These are phyloP conservation scores for Hamigera avellanea DNA, from an alignment of 495 filamentous ascomycete genomes.

Conservation along the genomic window DNA sequence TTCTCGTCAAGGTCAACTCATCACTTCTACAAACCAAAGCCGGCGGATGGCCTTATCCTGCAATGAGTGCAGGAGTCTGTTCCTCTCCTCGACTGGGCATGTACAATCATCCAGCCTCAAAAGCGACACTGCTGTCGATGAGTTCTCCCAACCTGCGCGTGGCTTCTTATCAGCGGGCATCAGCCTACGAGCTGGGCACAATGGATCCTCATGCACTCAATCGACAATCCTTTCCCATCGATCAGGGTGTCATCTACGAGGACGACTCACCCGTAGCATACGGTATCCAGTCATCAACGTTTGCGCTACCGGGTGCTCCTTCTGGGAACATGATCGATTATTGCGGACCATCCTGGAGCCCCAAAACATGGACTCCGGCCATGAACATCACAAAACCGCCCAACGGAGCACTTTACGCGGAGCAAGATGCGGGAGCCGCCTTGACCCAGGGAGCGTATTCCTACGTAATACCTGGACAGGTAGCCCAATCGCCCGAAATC, in stretches of 20 bases:
- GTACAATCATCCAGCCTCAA: constrained; percentile 12
- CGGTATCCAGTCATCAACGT: constrained; percentile 14
- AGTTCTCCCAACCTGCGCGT: constrained; percentile 10
- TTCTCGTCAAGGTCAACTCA: constrained; percentile 12
- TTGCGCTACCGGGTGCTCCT: constrained; percentile 17
- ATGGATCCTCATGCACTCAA: constrained; percentile 11
- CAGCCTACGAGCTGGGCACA: constrained; percentile 17
- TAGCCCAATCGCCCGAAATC: constrained; percentile 10
- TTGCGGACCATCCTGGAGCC: constrained; percentile 10
- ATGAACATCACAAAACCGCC: constrained; percentile 9
- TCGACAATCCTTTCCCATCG: constrained; percentile 11
- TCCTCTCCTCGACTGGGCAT: constrained; percentile 11
- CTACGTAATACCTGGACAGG: constrained; percentile 20
- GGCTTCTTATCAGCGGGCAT: constrained; percentile 10
- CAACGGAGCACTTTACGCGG: constrained; percentile 17
- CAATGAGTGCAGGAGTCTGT: constrained; percentile 7
- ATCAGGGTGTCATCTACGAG: constrained; percentile 18
- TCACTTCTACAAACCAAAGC: constrained; percentile 13
- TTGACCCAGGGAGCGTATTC: constrained; percentile 16
- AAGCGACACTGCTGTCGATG: constrained; percentile 7
- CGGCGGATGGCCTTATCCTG: constrained; percentile 20
- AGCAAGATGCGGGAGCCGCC: constrained; percentile 11
- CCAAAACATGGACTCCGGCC: constrained; percentile 17
- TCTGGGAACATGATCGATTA: constrained; percentile 18
- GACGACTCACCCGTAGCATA: constrained; percentile 17